Percentiles rank a stretch among this genome's conserved stretches.
These are phyloP conservation scores for Oryza brachyantha DNA, from an alignment of 176 grass and related monocot species.

Conservation along the genomic window DNA sequence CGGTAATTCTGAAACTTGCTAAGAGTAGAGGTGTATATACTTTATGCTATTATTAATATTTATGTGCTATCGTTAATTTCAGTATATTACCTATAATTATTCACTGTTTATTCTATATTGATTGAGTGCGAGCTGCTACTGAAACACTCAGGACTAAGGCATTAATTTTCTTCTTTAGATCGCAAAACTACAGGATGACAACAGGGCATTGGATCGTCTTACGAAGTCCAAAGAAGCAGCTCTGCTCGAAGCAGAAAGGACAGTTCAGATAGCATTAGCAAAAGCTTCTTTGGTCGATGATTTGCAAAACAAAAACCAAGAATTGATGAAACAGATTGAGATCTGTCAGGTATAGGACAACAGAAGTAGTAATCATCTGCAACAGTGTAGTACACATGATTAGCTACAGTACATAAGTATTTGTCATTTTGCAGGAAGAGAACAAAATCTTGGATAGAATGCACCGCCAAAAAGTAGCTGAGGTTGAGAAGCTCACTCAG, in stretches of 20 bases:
- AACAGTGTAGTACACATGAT: neutral
- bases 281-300: conserved; percentile 96
- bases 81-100: neutral
- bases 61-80: neutral
- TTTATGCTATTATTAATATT: neutral
- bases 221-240: conserved; percentile 86
- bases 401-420: neutral
- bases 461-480: conserved; percentile 93
- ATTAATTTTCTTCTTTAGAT: conserved; percentile 46
- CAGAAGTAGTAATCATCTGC: neutral
- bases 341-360: conserved; percentile 73
- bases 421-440: conserved; percentile 69
- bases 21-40: neutral
- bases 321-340: conserved; percentile 94
- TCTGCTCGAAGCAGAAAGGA: conserved; percentile 89
- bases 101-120: neutral
- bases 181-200: conserved; percentile 77
- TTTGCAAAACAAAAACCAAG: conserved; percentile 94
- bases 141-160: neutral
- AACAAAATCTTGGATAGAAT: conserved; percentile 98
- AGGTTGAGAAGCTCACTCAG: conserved; percentile 96
- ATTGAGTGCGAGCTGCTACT: neutral
- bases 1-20: neutral
- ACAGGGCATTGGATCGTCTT: conserved; percentile 68
- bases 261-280: conserved; percentile 77